A percentile compares a stretch with the other conserved stretches of the same genome.
phyloP scores from a whole-genome alignment of 176 grass and related monocot species.

The Ampelocalamus luodianensis region DNA sequence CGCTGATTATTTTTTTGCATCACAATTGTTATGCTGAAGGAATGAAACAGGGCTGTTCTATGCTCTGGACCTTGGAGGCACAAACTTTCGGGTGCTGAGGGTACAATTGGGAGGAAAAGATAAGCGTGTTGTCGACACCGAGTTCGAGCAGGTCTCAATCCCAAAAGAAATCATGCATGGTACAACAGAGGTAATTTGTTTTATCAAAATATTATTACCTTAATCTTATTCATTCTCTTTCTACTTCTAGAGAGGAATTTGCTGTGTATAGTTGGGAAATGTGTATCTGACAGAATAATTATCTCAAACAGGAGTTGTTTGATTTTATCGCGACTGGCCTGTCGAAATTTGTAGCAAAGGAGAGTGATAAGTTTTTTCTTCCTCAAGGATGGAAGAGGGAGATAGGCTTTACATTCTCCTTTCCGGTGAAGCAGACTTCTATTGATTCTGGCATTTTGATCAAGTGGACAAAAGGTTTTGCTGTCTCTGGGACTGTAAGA shows the following conservation, averaged over 20 bases:
- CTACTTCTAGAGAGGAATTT: neutral
- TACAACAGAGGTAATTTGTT: conserved; percentile 8
- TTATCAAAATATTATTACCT: neutral
- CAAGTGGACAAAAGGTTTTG: conserved; percentile 67
- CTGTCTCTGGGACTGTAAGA: conserved; percentile 51
- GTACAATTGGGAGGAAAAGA: conserved; percentile 69
- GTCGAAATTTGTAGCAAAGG: conserved; percentile 39
- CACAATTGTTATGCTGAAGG: neutral
- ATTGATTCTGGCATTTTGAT: conserved; percentile 53
- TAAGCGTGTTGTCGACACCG: conserved; percentile 17
- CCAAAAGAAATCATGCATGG: conserved; percentile 58
- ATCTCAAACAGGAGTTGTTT: conserved; percentile 43
- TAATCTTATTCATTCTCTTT: neutral
- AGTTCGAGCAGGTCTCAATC: conserved; percentile 59
- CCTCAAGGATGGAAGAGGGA: conserved; percentile 41
- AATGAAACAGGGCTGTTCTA: conserved; percentile 61
- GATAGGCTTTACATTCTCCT: conserved; percentile 68
- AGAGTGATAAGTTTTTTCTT: conserved; percentile 37
- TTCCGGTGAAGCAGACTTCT: conserved; percentile 54
- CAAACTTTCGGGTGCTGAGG: conserved; percentile 60
- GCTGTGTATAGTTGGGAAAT: neutral
- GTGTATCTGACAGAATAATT: neutral
- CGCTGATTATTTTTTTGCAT: neutral
- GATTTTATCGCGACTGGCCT: conserved; percentile 47
- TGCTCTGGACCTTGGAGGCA: conserved; percentile 66